phyloP scores from a whole-genome alignment of 2,329 filamentous ascomycete species.

The Colletotrichum chrysophilum region DNA sequence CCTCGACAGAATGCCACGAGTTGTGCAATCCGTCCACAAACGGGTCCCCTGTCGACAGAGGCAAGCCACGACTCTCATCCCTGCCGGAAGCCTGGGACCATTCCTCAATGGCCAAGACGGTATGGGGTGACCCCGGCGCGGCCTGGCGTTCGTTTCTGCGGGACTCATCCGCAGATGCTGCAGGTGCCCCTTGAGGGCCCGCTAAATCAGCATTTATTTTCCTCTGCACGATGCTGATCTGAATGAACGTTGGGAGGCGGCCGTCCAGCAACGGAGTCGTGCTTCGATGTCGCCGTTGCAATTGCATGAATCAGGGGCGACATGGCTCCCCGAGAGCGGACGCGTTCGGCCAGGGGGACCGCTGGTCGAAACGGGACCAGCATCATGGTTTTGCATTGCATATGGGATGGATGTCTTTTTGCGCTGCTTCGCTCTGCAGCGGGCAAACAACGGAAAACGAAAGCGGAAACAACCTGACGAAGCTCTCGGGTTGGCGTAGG shows the following conservation, averaged over 20 bases:
- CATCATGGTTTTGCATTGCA: conserved; percentile 18
- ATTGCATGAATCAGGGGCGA: conserved; percentile 17
- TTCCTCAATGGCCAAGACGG: neutral
- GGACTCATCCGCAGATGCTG: neutral
- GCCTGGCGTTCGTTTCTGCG: neutral
- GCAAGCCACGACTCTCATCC: conserved; percentile 1
- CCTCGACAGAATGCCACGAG: conserved; percentile 6
- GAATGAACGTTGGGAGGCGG: neutral
- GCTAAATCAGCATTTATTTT: neutral
- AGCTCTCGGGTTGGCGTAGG: neutral
- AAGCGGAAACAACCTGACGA: conserved; percentile 11
- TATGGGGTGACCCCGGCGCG: neutral
- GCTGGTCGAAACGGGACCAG: conserved; percentile 7
- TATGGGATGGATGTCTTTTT: neutral
- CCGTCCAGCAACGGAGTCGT: neutral
- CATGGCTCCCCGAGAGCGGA: neutral
- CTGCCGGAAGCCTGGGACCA: neutral
- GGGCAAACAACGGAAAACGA: neutral
- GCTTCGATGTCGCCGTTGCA: neutral
- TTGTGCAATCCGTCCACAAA: conserved; percentile 14
- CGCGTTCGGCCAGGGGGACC: conserved; percentile 3
- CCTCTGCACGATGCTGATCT: conserved; percentile 1
- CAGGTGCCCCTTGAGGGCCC: neutral
- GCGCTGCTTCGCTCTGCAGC: neutral
- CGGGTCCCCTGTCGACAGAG: neutral